phyloP scores from a whole-genome alignment of 371 early-diverging fungal genomes.

The Rhizopus microsporus region DNA sequence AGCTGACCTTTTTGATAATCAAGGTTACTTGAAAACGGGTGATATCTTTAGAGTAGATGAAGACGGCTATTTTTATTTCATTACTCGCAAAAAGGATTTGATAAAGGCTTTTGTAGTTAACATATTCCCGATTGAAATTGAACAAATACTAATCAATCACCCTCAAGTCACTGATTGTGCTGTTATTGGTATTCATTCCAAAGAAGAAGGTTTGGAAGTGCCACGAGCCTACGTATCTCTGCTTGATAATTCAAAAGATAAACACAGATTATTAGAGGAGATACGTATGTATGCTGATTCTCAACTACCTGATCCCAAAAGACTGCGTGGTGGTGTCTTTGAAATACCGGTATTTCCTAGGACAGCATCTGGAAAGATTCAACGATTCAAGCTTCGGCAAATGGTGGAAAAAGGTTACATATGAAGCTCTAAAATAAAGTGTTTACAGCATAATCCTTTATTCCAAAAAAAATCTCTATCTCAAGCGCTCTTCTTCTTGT shows the following conservation, averaged over 20 bases:
- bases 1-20: conserved; percentile 48
- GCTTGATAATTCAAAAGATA: not conserved
- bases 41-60: conserved; percentile 68
- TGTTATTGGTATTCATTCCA: conserved; percentile 58
- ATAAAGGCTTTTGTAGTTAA: conserved; percentile 66
- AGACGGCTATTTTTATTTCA: conserved; percentile 57
- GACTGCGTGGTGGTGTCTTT: conserved; percentile 70
- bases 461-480: too few relatives aligned
- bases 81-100: conserved; percentile 63
- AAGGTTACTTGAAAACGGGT: conserved; percentile 63
- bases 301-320: conserved; percentile 68
- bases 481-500: conserved; percentile 32
- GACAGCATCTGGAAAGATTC: conserved; percentile 35
- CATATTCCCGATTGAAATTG: conserved; percentile 24
- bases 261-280: conserved; percentile 43
- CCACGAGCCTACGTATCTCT: conserved; percentile 74
- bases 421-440: too few relatives aligned
- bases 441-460: too few relatives aligned
- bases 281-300: conserved; percentile 53
- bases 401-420: too few relatives aligned
- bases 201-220: conserved; percentile 63
- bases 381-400: conserved; percentile 10
- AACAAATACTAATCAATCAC: conserved; percentile 58
- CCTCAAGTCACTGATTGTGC: conserved; percentile 73
- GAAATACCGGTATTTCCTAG: conserved; percentile 72